Evolutionary conservation across 164 flowering plant genomes (phyloP), one percentile per base, ranked within the genome.

Genomic region (Stephania yunnanensis): DNA sequence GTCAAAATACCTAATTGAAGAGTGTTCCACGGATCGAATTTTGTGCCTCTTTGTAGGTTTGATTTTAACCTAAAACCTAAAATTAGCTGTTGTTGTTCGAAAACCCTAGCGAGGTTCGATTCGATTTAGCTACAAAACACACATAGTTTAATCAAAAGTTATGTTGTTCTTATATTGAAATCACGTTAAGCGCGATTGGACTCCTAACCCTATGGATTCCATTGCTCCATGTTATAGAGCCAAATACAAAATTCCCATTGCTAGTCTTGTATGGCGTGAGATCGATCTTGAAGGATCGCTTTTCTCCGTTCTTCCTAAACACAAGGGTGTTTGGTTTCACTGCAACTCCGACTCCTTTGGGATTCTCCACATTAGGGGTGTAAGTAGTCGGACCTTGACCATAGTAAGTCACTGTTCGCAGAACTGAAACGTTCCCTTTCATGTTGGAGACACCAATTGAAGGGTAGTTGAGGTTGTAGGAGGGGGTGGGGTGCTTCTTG

Each of bases 401-500:
- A 42, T 79, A 81, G 77, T 87, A 85, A 4, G 91, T 87, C 25
- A 88, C 89, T 11, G 85, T 86, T 72, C 89, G 75, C n/a, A 71
- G 55, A 45, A 87, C 86, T 0, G 90, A 86, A 44, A 84, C 7
- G 63, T 77, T 84, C 79, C 90, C 86, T 17, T 69, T 81, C 88
- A 90, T 71, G 44, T 76, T 84, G 58, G 86, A 68, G 29, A 87
- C 83, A 17, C 86, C 86, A 73, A 90, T 86, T 22, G 93, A 86
- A 29, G 90, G 91, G 67, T 88, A 90, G 76, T 90, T 88, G 46
- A 88, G 82, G 67, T 87, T 73, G 77, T 85, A 84, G 12, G 89
- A 74, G 2, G 85, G 77, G 46, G 63, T 55, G 63, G 63, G 63
- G 11, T 55, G 63, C 17, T 74, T 81, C 48, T 67, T 79, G 78